Conservation (phyloP, 2,329 filamentous ascomycete genomes). For the Didymella sp. region DNA sequence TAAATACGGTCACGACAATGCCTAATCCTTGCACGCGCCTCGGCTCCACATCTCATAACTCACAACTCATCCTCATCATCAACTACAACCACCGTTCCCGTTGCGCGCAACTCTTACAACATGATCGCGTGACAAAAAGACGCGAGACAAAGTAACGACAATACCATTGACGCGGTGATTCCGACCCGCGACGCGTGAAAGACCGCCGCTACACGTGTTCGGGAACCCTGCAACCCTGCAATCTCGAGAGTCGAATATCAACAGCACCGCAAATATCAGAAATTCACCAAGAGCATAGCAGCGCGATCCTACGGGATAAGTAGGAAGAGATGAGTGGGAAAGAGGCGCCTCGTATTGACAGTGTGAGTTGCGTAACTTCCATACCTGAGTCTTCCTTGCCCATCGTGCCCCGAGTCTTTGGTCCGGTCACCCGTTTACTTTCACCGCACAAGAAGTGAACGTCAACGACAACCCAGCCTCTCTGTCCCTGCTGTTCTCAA, state of each 20-base stretch:
- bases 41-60: conserved; percentile 24
- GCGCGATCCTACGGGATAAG: too few relatives aligned
- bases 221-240: conserved; percentile 23
- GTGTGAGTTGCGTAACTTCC: conserved; percentile 8
- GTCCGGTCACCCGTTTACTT: neutral
- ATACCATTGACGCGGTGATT: neutral
- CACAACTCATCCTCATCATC: conserved; percentile 21
- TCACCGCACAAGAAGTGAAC: neutral
- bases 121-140: neutral
- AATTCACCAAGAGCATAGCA: neutral
- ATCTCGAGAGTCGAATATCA: conserved; percentile 19
- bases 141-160: neutral
- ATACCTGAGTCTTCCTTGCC: neutral
- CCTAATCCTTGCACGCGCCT: conserved; percentile 26
- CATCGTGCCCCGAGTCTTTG: too few relatives aligned
- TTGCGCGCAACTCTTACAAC: neutral
- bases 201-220: conserved; percentile 36
- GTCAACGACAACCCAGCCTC: neutral
- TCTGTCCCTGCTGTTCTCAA: too few relatives aligned
- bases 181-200: conserved; percentile 37
- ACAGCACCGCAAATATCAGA: conserved; percentile 23
- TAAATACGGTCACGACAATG: conserved; percentile 15
- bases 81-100: conserved; percentile 15
- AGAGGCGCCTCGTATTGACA: neutral
- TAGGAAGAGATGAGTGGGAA: neutral